These are phyloP conservation scores for Tetrahymena thermophila DNA, from an alignment of 73 alveolate genomes.

Conservation along the genomic window DNA sequence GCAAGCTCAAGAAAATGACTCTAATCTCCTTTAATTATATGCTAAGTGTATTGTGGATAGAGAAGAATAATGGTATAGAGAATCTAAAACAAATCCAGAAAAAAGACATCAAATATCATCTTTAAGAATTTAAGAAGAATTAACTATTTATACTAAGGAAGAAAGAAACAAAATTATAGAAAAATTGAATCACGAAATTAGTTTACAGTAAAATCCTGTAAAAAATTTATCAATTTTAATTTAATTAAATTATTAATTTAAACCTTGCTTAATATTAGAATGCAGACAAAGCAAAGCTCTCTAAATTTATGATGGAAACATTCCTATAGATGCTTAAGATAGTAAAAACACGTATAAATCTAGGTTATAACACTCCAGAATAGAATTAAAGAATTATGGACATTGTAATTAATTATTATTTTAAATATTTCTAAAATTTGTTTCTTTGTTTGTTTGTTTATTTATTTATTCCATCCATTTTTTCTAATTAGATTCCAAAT, in stretches of 20 bases:
- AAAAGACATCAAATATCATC: neutral
- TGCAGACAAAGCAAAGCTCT: neutral
- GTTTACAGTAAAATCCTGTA: neutral
- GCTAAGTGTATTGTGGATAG: neutral
- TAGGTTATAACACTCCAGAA: neutral
- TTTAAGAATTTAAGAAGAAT: neutral
- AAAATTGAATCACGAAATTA: neutral
- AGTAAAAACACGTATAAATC: neutral
- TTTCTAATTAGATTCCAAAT: neutral
- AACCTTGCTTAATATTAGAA: neutral
- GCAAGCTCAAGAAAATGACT: neutral
- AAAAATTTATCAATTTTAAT: neutral
- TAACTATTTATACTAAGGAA: neutral
- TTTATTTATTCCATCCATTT: too few species aligned
- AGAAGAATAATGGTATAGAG: neutral
- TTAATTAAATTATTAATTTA: neutral
- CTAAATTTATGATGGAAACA: neutral
- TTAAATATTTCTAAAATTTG: neutral
- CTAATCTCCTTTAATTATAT: neutral
- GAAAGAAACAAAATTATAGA: neutral
- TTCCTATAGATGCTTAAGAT: neutral
- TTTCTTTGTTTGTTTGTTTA: too few species aligned
- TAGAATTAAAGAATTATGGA: neutral
- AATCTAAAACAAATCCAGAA: neutral
- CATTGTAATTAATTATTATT: neutral